Base-by-base conservation (phyloP, 169 alveolate genomes). In the Plasmodium inui region DNA sequence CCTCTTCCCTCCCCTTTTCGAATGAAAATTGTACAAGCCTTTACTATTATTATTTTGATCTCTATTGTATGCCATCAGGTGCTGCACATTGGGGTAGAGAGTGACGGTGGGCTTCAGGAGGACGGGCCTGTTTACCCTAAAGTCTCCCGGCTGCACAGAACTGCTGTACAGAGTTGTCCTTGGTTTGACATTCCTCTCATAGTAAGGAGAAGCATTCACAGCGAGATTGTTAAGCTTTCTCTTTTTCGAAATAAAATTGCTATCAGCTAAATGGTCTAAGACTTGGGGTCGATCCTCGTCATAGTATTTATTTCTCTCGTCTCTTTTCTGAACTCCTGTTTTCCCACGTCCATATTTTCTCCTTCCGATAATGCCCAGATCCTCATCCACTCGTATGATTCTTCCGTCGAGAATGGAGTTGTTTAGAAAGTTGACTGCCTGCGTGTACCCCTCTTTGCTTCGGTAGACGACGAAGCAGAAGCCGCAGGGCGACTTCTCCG, bases 321-420 rank as follows among this genome's bases (percentile, higher is more conserved):
- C 97, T 67, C 97, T 92, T 95, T 96, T 95, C 79, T 96, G 97
- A 44, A 95, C 94, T 0, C 97, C 97, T 22, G 96, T 93, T 61
- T 95, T 92, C 0, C 97, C 97, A 30, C 97, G 82, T 19, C 97
- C 97, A 17, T 95, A 92, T 89, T 95, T 96, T 82, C 97, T 88
- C 74, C 92, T 90, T 6, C 95, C 95, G 22, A 95, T 96, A 61
- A 96, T 61, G 1, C 97, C 97, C 10, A 96, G 72, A 81, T 96
- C 97, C 55, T 96, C 96, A 84, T 96, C 97, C 14, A 96, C 97
- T 53, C 97, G 84, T 74, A 96, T 95, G 32, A 96, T 94, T 34
- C 97, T 84, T 0, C 97, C 97, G 79, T 96, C 97, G n/a, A 96
- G 86, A 28, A 95, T 83, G n/a, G 96, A 96, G 22, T 96, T 96